Conservation (phyloP, 345 rosid species). For the Erucastrum elatum region DNA sequence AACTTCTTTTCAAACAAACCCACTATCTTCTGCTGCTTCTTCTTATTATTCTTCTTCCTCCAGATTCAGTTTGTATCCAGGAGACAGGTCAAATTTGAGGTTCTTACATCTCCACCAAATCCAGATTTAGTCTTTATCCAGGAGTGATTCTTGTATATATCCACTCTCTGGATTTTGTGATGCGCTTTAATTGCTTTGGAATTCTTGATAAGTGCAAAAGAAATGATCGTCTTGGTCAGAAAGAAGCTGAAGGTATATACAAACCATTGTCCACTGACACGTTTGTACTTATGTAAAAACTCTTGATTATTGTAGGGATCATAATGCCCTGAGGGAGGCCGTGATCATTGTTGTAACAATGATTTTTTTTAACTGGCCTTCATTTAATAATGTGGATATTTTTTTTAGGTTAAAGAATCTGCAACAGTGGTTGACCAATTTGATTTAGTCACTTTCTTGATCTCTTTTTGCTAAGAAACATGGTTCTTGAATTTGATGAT, state of each 20-base stretch:
- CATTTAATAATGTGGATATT: background rate
- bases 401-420: background rate
- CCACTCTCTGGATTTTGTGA: conserved; percentile 31
- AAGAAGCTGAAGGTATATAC: conserved; percentile 56
- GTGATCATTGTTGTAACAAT: too few species aligned
- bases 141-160: background rate
- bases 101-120: background rate
- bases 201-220: conserved; percentile 42
- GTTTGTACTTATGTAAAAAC: background rate
- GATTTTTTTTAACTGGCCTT: too few species aligned
- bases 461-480: background rate
- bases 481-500: background rate
- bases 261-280: background rate
- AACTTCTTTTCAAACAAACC: background rate
- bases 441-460: background rate
- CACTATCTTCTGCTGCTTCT: background rate
- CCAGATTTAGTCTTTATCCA: background rate
- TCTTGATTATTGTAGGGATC: conserved; percentile 9
- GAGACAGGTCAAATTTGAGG: conserved; percentile 8
- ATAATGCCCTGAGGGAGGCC: background rate
- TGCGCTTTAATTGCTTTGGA: conserved; percentile 63
- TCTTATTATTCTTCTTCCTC: background rate
- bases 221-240: conserved; percentile 30
- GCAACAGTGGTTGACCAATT: conserved; percentile 12
- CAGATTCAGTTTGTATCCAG: conserved; percentile 1